Evolutionary conservation across 768 basidiomycete genomes (phyloP).

Genomic region (Leccinum incarnatum): DNA sequence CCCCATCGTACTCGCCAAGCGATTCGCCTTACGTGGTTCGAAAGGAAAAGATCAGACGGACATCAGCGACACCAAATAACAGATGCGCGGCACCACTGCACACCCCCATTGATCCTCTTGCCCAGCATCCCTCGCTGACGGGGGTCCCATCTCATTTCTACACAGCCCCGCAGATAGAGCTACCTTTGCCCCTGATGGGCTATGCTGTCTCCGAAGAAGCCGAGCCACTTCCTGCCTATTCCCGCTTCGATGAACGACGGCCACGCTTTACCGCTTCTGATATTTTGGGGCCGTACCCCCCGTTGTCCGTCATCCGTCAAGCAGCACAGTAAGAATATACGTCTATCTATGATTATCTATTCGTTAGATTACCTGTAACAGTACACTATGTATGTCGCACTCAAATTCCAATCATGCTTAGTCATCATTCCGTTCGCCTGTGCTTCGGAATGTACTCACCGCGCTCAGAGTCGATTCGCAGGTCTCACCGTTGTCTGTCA

Average conservation of each 20-base stretch:
- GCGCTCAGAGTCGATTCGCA: not conserved
- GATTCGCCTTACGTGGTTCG: not conserved
- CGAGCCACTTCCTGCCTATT: conserved; percentile 25
- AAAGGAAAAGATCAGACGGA: not conserved
- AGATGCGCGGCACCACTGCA: not conserved
- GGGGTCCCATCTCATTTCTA: conserved; percentile 14
- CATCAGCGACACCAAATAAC: not conserved
- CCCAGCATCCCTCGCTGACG: conserved; percentile 12
- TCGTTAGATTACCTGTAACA: not conserved
- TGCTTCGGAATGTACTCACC: not conserved
- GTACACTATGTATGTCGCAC: too few relatives aligned
- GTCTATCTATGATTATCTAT: conserved; percentile 5
- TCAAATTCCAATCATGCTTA: conserved; percentile 9
- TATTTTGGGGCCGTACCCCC: conserved; percentile 30
- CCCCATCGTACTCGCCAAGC: conserved; percentile 20
- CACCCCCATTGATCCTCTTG: conserved; percentile 3
- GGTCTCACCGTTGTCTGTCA: conserved; percentile 2
- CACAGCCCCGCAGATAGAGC: not conserved
- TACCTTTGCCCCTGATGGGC: not conserved
- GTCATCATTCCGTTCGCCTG: conserved; percentile 8
- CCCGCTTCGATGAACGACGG: conserved; percentile 25
- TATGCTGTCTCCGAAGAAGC: conserved; percentile 3
- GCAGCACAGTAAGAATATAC: not conserved
- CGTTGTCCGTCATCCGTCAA: conserved; percentile 11
- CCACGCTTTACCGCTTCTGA: conserved; percentile 18